phyloP scores from a whole-genome alignment of 306 rosid genomes.

The Rosa persica region DNA sequence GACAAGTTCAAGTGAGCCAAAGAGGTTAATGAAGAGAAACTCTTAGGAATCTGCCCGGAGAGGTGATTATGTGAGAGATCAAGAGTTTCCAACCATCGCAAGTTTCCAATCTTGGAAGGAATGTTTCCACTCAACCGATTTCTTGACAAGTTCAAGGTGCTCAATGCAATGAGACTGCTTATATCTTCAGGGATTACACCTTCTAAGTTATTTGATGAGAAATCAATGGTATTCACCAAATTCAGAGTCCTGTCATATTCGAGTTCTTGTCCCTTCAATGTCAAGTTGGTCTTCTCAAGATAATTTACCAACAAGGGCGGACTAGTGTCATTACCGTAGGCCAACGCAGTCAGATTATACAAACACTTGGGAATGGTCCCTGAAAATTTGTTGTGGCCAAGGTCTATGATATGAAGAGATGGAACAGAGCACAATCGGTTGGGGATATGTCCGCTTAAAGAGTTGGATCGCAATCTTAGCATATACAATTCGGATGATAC shows the following conservation, averaged over 20 bases:
- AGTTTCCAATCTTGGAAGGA: conserved; percentile 5
- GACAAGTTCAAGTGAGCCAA: conserved; percentile 18
- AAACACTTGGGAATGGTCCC: not conserved
- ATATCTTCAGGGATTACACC: conserved; percentile 21
- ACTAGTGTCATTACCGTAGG: too few species aligned
- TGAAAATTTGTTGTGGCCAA: not conserved
- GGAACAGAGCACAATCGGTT: not conserved
- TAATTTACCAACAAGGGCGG: too few species aligned
- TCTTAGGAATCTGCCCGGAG: conserved; percentile 5
- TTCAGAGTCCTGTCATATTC: too few species aligned
- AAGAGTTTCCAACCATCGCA: not conserved
- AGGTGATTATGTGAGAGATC: conserved; percentile 3
- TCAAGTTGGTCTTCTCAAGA: not conserved
- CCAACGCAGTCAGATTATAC: not conserved
- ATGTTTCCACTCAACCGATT: conserved; percentile 15
- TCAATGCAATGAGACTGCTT: not conserved
- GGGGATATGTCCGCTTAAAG: not conserved
- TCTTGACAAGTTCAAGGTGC: conserved; percentile 4
- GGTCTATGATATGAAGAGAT: not conserved
- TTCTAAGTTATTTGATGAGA: conserved; percentile 5
- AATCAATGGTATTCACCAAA: not conserved
- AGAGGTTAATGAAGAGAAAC: conserved; percentile 1
- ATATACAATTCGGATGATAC: fast-evolving
- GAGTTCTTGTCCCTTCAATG: not conserved
- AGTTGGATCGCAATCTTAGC: not conserved